Evolutionary conservation across 2,329 filamentous ascomycete species (phyloP).

Genomic region (Tolypocladium tropicale): DNA sequence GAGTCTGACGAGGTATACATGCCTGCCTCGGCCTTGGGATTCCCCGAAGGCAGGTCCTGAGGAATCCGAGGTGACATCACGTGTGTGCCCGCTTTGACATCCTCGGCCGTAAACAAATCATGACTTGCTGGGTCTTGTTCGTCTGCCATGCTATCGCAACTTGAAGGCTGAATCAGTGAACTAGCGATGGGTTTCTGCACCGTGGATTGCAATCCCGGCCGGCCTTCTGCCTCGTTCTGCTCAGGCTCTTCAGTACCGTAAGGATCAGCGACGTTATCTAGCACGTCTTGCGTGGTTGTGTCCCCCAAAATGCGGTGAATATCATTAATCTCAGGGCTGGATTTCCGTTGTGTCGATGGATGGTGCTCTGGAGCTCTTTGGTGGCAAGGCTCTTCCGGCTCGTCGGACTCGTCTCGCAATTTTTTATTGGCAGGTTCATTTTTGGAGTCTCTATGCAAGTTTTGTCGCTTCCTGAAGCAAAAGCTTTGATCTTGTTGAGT

Average conservation of each 20-base stretch:
- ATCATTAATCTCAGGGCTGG: background rate
- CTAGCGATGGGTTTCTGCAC: background rate
- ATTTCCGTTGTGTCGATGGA: background rate
- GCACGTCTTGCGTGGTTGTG: background rate
- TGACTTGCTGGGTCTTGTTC: too few species aligned
- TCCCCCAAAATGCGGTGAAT: background rate
- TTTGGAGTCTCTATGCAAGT: background rate
- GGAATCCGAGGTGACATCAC: too few species aligned
- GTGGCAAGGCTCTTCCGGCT: background rate
- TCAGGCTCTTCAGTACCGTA: background rate
- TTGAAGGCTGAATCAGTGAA: too few species aligned
- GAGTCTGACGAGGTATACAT: background rate
- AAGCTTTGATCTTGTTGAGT: constrained; percentile 24
- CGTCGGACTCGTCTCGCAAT: background rate
- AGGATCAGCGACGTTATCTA: background rate
- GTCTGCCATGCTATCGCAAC: too few species aligned
- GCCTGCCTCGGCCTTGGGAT: background rate
- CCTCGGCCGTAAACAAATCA: too few species aligned
- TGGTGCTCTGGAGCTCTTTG: background rate
- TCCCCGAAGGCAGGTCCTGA: too few species aligned
- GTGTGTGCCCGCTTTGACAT: too few species aligned
- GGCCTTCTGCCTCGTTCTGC: background rate
- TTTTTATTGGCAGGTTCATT: background rate
- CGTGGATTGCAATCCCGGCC: background rate
- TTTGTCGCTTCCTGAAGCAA: constrained; percentile 14